A percentile compares a stretch with the other conserved stretches of the same genome.
These are phyloP conservation scores for Phytophthora uliginosa DNA, from an alignment of 352 stramenopile genomes.

Conservation along the genomic window DNA sequence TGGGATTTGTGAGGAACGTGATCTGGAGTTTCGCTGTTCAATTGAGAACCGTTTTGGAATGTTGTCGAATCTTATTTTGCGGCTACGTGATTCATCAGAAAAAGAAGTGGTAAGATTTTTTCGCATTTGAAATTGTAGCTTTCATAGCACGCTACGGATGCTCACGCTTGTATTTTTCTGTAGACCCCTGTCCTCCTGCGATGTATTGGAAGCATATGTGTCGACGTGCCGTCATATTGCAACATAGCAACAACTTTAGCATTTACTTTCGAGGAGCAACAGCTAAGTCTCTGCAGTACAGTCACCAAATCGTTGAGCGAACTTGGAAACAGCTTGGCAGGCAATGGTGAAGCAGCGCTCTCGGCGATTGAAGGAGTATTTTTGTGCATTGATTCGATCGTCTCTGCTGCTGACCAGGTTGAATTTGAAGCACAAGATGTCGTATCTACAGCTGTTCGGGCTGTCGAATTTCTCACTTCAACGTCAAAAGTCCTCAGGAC, in stretches of 20 bases:
- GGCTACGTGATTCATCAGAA: background rate
- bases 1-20: constrained; percentile 4
- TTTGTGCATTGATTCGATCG: constrained; percentile 13
- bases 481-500: background rate
- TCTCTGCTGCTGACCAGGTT: background rate
- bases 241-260: background rate
- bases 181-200: constrained; percentile 8
- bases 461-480: constrained; percentile 4
- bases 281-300: background rate
- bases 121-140: background rate
- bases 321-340: background rate
- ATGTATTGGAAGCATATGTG: constrained; percentile 18
- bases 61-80: constrained; percentile 15
- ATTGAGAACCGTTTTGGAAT: constrained; percentile 22
- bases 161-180: background rate
- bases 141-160: background rate
- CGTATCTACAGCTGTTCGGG: background rate
- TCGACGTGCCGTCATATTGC: constrained; percentile 10
- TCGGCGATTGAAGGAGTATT: constrained; percentile 14
- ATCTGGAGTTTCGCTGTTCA: constrained; percentile 8
- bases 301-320: background rate
- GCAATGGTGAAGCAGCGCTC: background rate
- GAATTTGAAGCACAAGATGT: background rate
- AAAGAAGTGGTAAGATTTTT: constrained; percentile 10
- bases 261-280: background rate